Evolutionary conservation across 1,284 basidiomycete genomes (phyloP).

Genomic region (Ceratobasidium sp.): DNA sequence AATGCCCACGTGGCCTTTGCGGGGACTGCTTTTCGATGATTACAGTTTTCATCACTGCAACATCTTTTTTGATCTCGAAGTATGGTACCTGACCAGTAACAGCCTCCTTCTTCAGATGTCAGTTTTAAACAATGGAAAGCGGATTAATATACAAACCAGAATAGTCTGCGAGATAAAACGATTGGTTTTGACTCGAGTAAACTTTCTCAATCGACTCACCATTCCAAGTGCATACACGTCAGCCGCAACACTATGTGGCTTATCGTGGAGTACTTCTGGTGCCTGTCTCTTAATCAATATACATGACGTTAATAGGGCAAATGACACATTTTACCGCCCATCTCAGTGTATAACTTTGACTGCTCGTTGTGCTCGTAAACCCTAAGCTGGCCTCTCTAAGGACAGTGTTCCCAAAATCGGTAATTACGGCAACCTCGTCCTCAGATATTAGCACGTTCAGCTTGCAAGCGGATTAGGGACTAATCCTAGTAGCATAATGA

Average conservation of each 20-base stretch:
- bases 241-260: background rate
- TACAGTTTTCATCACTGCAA: background rate
- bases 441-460: slow-evolving; percentile 3
- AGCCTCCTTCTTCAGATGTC: background rate
- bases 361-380: background rate
- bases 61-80: background rate
- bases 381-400: background rate
- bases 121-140: no score
- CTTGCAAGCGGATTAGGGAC: background rate
- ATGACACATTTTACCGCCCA: background rate
- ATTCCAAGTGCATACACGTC: slow-evolving; percentile 31
- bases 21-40: background rate
- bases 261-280: slow-evolving; percentile 10
- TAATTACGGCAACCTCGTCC: background rate
- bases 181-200: background rate
- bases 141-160: background rate
- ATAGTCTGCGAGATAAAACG: background rate
- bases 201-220: background rate
- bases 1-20: background rate
- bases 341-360: no score
- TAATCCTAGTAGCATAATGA: background rate
- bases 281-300: no score
- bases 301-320: no score
- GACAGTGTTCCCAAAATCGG: slow-evolving; percentile 18
- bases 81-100: background rate